Base-by-base conservation (phyloP, 208 protist genomes). In the Blastocrithidia nonstop region DNA sequence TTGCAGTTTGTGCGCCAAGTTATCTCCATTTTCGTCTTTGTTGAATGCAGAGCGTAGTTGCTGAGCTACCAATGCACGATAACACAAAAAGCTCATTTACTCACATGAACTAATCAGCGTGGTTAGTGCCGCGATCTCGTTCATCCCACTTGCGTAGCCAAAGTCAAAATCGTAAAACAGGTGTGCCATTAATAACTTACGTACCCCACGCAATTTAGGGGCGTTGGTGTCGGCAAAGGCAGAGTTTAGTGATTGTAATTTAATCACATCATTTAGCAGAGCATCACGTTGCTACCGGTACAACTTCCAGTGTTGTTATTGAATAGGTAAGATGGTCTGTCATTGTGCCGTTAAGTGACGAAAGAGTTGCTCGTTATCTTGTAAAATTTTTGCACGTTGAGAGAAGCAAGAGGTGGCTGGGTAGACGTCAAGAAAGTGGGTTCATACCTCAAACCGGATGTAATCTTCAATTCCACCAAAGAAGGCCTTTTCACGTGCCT, bases 141-240 rank as follows among this genome's bases (percentile, higher is more conserved):
- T 84, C 88, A 95, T 94, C 21, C 80, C 80, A 42, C 94, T 83
- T 25, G 67, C 79, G 64, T 95, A 95, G 33, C 80, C 77, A n/a
- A 90, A 56, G 40, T 95, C 88, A 66, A 94, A 88, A 58, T 95
- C 86, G 35, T 73, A 71, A 61, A 93, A 78, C 19, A 71, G 64
- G 54, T 94, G 72, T 5, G 77, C 70, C 43, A 94, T 60, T 17
- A 95, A 65, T 1, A 93, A 57, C 41, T 81, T 38, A n/a, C 54
- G 61, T 27, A 95, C 39, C 24, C 53, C 44, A n/a, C 32, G 29
- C 35, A 89, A 63, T 38, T 70, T 72, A 24, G 52, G 44, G 6
- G 66, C 53, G 6, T 63, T 48, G 13, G 75, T 68, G 3, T 75
- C 65, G 28, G 44, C 25, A 39, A 73, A 88, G 13, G 61, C 47